Percentiles rank a stretch among this genome's conserved stretches.
These are phyloP conservation scores for Cicer judaicum DNA, from an alignment of 306 rosid species.

Conservation along the genomic window DNA sequence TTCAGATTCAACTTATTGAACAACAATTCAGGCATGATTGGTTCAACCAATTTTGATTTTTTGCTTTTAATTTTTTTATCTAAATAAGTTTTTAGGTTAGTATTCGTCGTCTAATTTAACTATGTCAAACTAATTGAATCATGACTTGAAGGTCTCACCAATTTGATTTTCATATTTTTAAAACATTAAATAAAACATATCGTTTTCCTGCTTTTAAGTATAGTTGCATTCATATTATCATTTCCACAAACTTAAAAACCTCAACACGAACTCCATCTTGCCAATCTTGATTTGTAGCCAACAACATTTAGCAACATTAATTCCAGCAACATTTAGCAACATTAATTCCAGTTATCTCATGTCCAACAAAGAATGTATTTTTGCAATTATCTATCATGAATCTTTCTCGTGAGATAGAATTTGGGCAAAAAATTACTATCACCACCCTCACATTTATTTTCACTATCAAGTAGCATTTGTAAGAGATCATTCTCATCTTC, in stretches of 20 bases:
- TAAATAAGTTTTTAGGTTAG: too few species aligned
- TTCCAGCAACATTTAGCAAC: constrained; percentile 37
- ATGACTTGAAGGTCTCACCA: too few species aligned
- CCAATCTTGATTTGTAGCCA: constrained; percentile 53
- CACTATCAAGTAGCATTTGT: constrained; percentile 70
- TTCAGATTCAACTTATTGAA: too few species aligned
- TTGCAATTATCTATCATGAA: constrained; percentile 63
- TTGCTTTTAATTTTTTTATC: too few species aligned
- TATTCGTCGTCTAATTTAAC: too few species aligned
- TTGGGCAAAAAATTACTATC: constrained; percentile 20
- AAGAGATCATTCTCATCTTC: constrained; percentile 60
- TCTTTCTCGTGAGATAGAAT: constrained; percentile 33
- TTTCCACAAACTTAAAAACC: constrained; percentile 48
- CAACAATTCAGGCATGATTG: too few species aligned
- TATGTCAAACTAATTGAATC: too few species aligned
- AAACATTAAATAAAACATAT: constrained; percentile 23
- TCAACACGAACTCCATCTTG: constrained; percentile 50
- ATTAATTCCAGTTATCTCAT: constrained; percentile 36
- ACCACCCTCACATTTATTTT: constrained; percentile 40
- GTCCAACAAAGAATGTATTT: constrained; percentile 54
- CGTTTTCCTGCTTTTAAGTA: constrained; percentile 48
- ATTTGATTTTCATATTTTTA: too few species aligned
- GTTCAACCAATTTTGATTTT: too few species aligned
- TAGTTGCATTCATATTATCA: constrained; percentile 37
- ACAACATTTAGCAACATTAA: constrained; percentile 39